Conservation (phyloP, 805 yeast genomes). For the Metschnikowia koreensis region DNA sequence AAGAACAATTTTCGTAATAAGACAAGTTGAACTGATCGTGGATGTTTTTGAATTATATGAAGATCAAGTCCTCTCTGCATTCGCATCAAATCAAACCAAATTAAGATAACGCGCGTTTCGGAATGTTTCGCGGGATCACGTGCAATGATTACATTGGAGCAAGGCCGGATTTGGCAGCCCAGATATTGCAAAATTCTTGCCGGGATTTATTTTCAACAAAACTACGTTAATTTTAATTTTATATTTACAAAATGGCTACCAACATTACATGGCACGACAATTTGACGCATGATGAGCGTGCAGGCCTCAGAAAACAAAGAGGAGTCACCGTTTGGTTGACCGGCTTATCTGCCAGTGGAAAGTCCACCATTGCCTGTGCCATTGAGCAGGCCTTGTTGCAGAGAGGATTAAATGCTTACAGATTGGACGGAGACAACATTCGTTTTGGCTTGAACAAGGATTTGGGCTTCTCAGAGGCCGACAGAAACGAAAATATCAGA, state of each 20-base stretch:
- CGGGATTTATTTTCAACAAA: background rate
- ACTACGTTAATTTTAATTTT: background rate
- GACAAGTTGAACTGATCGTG: too few relatives aligned
- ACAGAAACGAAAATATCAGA: slow-evolving; percentile 92
- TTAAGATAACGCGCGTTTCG: background rate
- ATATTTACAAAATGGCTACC: slow-evolving; percentile 64
- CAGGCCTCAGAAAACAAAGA: slow-evolving; percentile 64
- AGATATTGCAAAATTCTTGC: slow-evolving; percentile 13
- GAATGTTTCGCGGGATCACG: slow-evolving; percentile 14
- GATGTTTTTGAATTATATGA: too few relatives aligned
- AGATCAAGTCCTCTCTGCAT: too few relatives aligned
- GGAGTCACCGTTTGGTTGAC: slow-evolving; percentile 96
- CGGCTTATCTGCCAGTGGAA: slow-evolving; percentile 93
- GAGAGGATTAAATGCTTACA: slow-evolving; percentile 69
- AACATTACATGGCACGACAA: slow-evolving; percentile 97
- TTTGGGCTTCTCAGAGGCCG: slow-evolving; percentile 86
- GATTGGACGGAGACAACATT: slow-evolving; percentile 92
- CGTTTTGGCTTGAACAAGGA: slow-evolving; percentile 95
- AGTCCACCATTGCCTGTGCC: slow-evolving; percentile 92
- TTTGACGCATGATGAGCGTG: slow-evolving; percentile 79
- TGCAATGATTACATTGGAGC: slow-evolving; percentile 18
- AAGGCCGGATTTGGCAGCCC: slow-evolving; percentile 3
- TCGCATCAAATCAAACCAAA: too few relatives aligned
- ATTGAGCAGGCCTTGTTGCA: slow-evolving; percentile 78
- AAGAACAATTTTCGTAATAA: too few relatives aligned